These are phyloP conservation scores for Eragrostis tef DNA, from an alignment of 202 grass and related monocot genomes.

Conservation along the genomic window DNA sequence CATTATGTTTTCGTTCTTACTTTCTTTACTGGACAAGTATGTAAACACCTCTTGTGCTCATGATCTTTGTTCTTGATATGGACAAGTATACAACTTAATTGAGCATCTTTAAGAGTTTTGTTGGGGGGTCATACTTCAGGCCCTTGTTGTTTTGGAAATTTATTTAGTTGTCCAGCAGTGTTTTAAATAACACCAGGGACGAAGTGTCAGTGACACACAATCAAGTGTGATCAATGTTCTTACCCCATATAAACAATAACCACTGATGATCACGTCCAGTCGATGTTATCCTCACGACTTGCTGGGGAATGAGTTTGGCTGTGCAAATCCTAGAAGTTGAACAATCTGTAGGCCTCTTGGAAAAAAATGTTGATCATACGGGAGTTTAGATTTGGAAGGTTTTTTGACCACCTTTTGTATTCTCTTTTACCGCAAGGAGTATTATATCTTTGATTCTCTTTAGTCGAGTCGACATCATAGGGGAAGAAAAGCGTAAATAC, in stretches of 20 bases:
- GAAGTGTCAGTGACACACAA: too few relatives aligned
- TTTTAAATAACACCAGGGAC: too few relatives aligned
- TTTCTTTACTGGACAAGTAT: not conserved
- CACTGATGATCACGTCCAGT: not conserved
- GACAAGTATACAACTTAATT: not conserved
- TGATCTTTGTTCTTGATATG: not conserved
- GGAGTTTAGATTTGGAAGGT: not conserved
- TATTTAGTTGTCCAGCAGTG: not conserved
- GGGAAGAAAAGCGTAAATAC: not conserved
- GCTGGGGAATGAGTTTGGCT: not conserved
- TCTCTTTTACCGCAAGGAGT: not conserved
- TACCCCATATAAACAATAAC: too few relatives aligned
- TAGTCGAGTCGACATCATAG: not conserved
- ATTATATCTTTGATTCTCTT: not conserved
- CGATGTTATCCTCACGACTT: not conserved
- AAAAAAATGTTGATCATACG: too few relatives aligned
- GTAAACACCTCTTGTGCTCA: not conserved
- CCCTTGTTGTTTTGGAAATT: not conserved
- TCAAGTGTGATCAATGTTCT: too few relatives aligned
- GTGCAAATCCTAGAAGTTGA: not conserved
- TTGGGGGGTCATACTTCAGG: not conserved
- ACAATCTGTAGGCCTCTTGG: not conserved
- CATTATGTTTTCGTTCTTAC: not conserved
- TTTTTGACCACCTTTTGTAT: not conserved
- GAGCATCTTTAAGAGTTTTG: not conserved